Evolutionary conservation across 2,329 filamentous ascomycete genomes (phyloP).

Genomic region (Alternaria sp.): DNA sequence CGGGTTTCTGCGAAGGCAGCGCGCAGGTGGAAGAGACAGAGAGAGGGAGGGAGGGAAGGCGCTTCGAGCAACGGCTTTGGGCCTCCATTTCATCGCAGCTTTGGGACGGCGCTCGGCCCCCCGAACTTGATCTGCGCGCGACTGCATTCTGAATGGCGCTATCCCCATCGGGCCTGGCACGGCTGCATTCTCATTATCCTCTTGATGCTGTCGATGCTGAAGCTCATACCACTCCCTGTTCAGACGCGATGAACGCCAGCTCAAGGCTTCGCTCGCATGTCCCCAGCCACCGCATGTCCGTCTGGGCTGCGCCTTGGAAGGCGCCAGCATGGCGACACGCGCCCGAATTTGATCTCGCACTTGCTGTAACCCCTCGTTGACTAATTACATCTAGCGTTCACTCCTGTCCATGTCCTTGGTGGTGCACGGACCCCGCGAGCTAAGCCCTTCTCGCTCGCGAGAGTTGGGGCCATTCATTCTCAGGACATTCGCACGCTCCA

Average conservation of each 20-base stretch:
- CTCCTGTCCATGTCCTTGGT: conserved; percentile 20
- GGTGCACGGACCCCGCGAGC: conserved; percentile 11
- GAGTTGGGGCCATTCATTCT: conserved; percentile 24
- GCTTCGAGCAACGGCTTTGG: background rate
- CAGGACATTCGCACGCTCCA: conserved; percentile 28
- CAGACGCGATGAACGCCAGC: background rate
- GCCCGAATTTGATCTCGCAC: conserved; percentile 12
- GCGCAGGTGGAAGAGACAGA: background rate
- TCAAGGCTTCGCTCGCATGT: conserved; percentile 3
- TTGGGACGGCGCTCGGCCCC: conserved; percentile 11
- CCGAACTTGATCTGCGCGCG: conserved; percentile 33
- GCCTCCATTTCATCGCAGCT: background rate
- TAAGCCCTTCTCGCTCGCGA: conserved; percentile 21
- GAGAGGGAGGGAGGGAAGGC: background rate
- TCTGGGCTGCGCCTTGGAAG: background rate
- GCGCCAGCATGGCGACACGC: conserved; percentile 4
- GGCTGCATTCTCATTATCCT: conserved; percentile 5
- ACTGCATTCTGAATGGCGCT: conserved; percentile 13
- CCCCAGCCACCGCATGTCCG: background rate
- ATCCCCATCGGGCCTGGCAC: conserved; percentile 4
- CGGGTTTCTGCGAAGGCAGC: background rate
- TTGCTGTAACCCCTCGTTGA: conserved; percentile 18
- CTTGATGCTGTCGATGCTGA: no score
- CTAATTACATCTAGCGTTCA: conserved; percentile 27
- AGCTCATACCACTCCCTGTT: no score